Conservation (phyloP, 148 eudicot species). For the Rhododendron vialii region DNA sequence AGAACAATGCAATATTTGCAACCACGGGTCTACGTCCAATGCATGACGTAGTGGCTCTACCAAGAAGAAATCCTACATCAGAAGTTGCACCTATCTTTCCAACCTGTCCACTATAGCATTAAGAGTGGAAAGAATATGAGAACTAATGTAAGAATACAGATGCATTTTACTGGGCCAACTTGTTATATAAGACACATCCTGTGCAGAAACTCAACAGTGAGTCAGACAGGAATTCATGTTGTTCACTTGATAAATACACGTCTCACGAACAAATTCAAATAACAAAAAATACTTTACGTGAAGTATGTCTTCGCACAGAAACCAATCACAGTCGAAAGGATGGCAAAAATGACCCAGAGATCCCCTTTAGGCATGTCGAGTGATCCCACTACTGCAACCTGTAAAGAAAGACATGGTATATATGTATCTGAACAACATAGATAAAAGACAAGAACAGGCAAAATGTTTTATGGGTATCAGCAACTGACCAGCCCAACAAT, state of each 20-base stretch:
- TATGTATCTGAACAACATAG: neutral
- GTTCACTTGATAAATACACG: neutral
- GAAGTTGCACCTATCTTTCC: neutral
- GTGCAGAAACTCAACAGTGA: neutral
- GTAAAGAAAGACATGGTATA: conserved; percentile 17
- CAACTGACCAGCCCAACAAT: conserved; percentile 87
- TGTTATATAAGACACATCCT: neutral
- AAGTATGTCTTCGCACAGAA: conserved; percentile 94
- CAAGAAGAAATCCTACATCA: neutral
- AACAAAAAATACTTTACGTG: conserved; percentile 50
- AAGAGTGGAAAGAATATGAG: neutral
- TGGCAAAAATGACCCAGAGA: conserved; percentile 79
- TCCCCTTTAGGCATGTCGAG: conserved; percentile 72
- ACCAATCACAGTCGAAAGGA: conserved; percentile 76
- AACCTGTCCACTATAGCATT: neutral
- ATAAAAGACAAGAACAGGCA: neutral
- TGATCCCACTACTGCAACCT: conserved; percentile 86
- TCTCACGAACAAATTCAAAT: conserved; percentile 1
- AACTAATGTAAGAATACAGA: neutral
- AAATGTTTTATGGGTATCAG: neutral
- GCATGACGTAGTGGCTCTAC: neutral
- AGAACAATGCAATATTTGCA: neutral
- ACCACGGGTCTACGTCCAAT: neutral
- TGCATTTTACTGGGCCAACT: neutral
- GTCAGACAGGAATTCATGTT: neutral